phyloP scores from a whole-genome alignment of 495 filamentous ascomycete species.

The Staphylotrichum longicolle region DNA sequence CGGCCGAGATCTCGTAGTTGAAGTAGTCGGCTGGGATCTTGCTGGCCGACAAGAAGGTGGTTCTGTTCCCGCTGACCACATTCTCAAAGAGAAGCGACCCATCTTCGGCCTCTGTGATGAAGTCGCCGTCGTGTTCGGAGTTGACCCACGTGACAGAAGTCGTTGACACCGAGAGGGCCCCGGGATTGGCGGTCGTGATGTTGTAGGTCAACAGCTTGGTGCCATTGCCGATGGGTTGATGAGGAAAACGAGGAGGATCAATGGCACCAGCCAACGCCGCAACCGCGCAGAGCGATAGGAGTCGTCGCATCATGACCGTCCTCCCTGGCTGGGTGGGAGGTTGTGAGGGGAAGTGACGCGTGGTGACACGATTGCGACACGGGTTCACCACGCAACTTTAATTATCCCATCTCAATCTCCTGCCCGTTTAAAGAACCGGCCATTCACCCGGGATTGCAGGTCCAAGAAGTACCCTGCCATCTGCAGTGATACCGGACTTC shows the following conservation, averaged over 20 bases:
- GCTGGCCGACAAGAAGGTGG: conserved; percentile 46
- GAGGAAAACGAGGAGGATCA: conserved; percentile 39
- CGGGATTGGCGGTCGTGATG: conserved; percentile 37
- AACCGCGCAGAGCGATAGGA: conserved; percentile 20
- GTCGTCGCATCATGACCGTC: conserved; percentile 18
- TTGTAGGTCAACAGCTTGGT: conserved; percentile 46
- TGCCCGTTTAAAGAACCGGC: conserved; percentile 19
- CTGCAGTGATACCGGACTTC: neutral
- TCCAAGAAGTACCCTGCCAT: conserved; percentile 13
- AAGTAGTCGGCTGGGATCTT: conserved; percentile 33
- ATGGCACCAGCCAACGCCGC: conserved; percentile 31
- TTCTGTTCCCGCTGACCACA: conserved; percentile 46
- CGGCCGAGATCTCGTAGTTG: conserved; percentile 40
- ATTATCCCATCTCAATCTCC: conserved; percentile 6
- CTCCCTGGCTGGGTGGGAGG: neutral
- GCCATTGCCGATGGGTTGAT: conserved; percentile 39
- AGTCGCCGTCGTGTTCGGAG: conserved; percentile 45
- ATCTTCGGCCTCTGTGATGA: conserved; percentile 44
- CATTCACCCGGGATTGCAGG: conserved; percentile 21
- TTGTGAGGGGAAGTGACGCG: neutral
- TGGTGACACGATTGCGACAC: conserved; percentile 1
- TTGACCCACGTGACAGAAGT: conserved; percentile 49
- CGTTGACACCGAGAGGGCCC: conserved; percentile 30
- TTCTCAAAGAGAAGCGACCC: conserved; percentile 50
- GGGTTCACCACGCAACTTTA: conserved; percentile 3